phyloP scores from a whole-genome alignment of 345 rosid species.

The Dimocarpus longan region DNA sequence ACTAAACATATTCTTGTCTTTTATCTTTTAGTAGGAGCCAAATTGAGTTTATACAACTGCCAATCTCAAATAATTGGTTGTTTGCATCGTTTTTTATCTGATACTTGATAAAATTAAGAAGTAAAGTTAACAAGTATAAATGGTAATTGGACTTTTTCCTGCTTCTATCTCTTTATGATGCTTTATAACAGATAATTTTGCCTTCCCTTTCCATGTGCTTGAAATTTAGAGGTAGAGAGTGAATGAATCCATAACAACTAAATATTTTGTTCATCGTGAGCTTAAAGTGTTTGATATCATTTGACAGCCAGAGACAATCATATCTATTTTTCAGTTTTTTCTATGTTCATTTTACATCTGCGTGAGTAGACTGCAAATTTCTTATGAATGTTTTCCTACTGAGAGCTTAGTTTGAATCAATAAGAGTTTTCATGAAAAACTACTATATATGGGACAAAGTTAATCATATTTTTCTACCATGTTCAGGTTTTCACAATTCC shows the following conservation, averaged over 20 bases:
- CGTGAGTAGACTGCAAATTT: not conserved
- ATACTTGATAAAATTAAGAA: not conserved
- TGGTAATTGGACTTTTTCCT: not conserved
- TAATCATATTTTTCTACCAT: slow-evolving; percentile 9
- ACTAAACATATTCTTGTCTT: not conserved
- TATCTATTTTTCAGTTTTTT: not conserved
- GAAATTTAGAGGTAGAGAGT: not conserved
- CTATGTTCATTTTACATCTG: not conserved
- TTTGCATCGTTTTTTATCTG: too few relatives aligned
- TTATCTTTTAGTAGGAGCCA: too few relatives aligned
- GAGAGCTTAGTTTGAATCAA: not conserved
- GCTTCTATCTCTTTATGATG: not conserved
- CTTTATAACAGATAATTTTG: not conserved
- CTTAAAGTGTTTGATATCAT: not conserved
- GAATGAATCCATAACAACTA: not conserved
- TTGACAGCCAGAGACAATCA: not conserved
- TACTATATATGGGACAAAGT: not conserved
- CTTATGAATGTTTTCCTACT: not conserved
- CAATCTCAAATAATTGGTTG: not conserved
- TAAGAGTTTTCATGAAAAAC: not conserved
- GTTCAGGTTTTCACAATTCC: slow-evolving; percentile 75
- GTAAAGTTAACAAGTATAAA: not conserved
- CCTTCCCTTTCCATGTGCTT: not conserved
- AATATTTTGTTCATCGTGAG: not conserved
- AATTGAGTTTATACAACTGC: not conserved